Evolutionary conservation across 1,139 yeast genomes (phyloP).

Genomic region (Protomyces macrosporus): DNA sequence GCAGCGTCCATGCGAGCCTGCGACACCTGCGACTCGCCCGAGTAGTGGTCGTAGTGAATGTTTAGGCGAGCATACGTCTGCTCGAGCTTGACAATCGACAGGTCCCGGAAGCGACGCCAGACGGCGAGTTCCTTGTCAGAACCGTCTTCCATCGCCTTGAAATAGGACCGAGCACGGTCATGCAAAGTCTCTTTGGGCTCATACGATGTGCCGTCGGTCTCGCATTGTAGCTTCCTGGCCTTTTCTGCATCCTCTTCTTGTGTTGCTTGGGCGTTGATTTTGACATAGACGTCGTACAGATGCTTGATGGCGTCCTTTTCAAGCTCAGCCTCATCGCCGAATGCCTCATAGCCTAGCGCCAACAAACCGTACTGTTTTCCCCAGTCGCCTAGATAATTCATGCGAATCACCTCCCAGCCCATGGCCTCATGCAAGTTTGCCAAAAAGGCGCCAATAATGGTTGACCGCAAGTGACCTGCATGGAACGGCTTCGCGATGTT

Average conservation of each 20-base stretch:
- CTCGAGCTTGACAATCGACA: constrained; percentile 79
- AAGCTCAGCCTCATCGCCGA: constrained; percentile 73
- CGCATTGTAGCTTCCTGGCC: constrained; percentile 18
- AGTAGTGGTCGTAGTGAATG: constrained; percentile 77
- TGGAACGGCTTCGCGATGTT: constrained; percentile 99
- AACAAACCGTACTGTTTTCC: constrained; percentile 87
- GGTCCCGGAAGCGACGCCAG: constrained; percentile 86
- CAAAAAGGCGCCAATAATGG: constrained; percentile 96
- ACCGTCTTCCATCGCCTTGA: constrained; percentile 90
- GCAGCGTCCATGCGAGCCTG: constrained; percentile 67
- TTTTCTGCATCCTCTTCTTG: constrained; percentile 27
- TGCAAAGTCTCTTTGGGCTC: constrained; percentile 29
- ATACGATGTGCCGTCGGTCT: constrained; percentile 25
- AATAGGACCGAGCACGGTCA: constrained; percentile 71
- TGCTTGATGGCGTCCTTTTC: constrained; percentile 84
- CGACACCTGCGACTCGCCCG: constrained; percentile 94
- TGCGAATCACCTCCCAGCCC: constrained; percentile 85
- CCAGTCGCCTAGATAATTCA: constrained; percentile 98
- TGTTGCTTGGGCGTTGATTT: constrained; percentile 56
- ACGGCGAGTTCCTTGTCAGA: constrained; percentile 70
- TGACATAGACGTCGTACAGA: constrained; percentile 88
- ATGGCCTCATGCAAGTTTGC: constrained; percentile 81
- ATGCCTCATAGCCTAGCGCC: constrained; percentile 84
- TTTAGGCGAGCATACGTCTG: constrained; percentile 88
- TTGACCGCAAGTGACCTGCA: constrained; percentile 97